Conservation (phyloP, 176 grass and related monocot species). For the Poa annua region DNA sequence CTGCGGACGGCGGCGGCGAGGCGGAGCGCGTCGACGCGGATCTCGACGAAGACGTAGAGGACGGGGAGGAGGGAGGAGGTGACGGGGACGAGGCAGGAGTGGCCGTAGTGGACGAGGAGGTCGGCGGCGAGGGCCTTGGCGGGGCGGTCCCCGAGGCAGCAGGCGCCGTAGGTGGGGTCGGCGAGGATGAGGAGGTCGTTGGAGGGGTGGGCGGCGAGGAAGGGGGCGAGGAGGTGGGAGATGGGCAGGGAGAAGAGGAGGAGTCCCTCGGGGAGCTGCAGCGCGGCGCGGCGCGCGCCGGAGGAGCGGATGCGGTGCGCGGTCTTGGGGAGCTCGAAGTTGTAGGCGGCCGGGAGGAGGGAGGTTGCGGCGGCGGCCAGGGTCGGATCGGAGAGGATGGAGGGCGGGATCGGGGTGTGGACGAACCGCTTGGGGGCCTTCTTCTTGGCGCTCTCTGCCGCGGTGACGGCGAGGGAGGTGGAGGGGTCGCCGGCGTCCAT, state of each 20-base stretch:
- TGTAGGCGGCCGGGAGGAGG: conserved; percentile 71
- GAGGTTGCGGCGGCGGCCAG: conserved; percentile 68
- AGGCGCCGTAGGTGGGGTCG: conserved; percentile 91
- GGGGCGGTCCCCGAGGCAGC: conserved; percentile 73
- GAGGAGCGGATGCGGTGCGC: conserved; percentile 76
- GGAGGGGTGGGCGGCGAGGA: conserved; percentile 48
- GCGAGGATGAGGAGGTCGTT: conserved; percentile 84
- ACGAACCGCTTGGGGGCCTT: conserved; percentile 74
- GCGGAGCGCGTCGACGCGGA: conserved; percentile 67
- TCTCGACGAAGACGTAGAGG: conserved; percentile 97
- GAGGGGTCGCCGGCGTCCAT: conserved; percentile 60
- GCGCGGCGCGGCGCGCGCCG: conserved; percentile 62
- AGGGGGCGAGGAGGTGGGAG: conserved; percentile 73
- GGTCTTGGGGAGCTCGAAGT: conserved; percentile 94
- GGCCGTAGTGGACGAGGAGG: conserved; percentile 90
- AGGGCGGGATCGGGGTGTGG: conserved; percentile 73
- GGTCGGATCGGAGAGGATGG: conserved; percentile 76
- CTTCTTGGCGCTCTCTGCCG: conserved; percentile 34
- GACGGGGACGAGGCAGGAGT: conserved; percentile 94
- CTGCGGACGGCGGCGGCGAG: conserved; percentile 59
- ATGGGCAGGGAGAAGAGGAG: conserved; percentile 90
- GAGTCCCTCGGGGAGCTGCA: conserved; percentile 91
- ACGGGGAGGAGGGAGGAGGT: conserved; percentile 80
- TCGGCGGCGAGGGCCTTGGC: conserved; percentile 73
- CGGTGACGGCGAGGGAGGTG: conserved; percentile 39